phyloP scores from a whole-genome alignment of 1,284 basidiomycete species.

The Austroboletus niveus region DNA sequence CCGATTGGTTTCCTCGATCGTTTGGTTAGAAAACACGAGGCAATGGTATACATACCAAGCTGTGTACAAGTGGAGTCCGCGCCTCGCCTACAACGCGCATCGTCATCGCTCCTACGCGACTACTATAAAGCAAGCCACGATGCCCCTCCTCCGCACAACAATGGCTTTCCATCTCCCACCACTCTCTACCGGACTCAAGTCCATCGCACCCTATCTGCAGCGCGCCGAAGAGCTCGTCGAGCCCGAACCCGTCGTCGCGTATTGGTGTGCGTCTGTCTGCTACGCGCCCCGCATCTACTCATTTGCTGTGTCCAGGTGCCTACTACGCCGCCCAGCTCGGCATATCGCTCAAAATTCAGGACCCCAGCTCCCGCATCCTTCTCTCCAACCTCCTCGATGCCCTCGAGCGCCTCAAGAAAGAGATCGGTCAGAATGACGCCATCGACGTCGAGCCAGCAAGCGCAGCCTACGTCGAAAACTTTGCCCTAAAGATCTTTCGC shows the following conservation, averaged over 20 bases:
- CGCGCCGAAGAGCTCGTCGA: constrained; percentile 82
- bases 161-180: constrained; percentile 51
- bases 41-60: not conserved
- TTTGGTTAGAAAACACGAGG: constrained; percentile 1
- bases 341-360: constrained; percentile 65
- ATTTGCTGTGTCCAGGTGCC: constrained; percentile 49
- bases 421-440: constrained; percentile 76
- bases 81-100: constrained; percentile 22
- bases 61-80: constrained; percentile 1
- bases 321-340: constrained; percentile 91
- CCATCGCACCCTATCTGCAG: constrained; percentile 79
- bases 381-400: constrained; percentile 74
- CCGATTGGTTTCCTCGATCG: constrained; percentile 11
- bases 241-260: constrained; percentile 85
- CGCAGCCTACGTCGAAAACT: constrained; percentile 90
- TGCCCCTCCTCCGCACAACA: not conserved
- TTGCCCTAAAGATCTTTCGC: constrained; percentile 85
- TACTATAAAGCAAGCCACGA: not conserved
- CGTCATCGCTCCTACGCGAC: constrained; percentile 1
- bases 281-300: not conserved
- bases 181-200: constrained; percentile 56
- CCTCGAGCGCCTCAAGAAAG: constrained; percentile 80
- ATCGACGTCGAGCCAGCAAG: constrained; percentile 82
- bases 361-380: constrained; percentile 62
- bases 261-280: constrained; percentile 76